Base-by-base conservation (phyloP, 1,139 yeast species). In the Diutina siamensis region DNA sequence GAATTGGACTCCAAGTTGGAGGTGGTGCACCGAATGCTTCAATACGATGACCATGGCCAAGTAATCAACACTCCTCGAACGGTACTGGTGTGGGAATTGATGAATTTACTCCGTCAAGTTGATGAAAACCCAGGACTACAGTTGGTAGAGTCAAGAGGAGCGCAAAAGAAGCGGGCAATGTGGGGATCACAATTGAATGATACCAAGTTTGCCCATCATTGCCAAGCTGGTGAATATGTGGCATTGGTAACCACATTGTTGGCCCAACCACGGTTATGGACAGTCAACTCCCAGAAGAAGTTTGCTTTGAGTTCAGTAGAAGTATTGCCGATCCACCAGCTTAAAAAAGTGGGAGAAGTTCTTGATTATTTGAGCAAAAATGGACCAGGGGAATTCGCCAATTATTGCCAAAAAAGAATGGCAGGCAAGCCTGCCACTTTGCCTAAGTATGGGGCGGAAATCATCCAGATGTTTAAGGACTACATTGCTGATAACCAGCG, bases 11-110 rank as follows among this genome's bases (percentile, higher is more conserved):
- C 32, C 2, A 42, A 42, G 31, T 32, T 32, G 18, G 38, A 42
- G 10, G 12, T 27, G 31, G 31, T 81, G 25, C 85, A 82, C 57
- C 64, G 78, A 47, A 55, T 64, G 3, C 56, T 81, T 21, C 87
- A 79, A 57, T 63, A 67, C 54, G 62, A 64, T 49, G 71, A 67
- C 44, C 68, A 72, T 42, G 65, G 65, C 10, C 65, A 64, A 44
- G 45, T 62, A 10, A 49, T 62, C 18, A 61, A 59, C 25, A 56
- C 65, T 1, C 78, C 83, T 2, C 61, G 72, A 46, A 72, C 73
- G 25, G 54, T 79, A 0, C 70, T 82, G 0, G 59, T 79, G 2
- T 70, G 74, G 50, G 72, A 74, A 48, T 52, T 81, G 20, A 64
- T 70, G 35, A 56, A 64, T 17, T 52, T 66, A 63, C 8, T 21